Conservation (phyloP, 1,284 basidiomycete genomes). For the Leccinum ponderosum region DNA sequence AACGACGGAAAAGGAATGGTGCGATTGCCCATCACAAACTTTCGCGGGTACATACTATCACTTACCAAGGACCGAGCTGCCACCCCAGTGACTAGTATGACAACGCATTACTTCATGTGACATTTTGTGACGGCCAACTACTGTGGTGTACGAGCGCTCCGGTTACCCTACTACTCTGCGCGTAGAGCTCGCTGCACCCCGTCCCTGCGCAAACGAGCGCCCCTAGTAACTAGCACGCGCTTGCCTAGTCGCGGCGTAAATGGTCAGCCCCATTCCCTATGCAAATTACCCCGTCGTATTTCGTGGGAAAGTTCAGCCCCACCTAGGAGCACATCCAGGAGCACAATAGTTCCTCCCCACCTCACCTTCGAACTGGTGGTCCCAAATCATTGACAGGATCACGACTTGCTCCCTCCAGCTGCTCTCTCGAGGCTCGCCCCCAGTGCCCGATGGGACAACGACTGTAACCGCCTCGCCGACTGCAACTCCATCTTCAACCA, state of each 20-base stretch:
- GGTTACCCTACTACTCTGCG: too few species aligned
- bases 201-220: too few species aligned
- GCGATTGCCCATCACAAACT: neutral
- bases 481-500: slow-evolving; percentile 47
- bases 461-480: slow-evolving; percentile 55
- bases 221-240: too few species aligned
- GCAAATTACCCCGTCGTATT: too few species aligned
- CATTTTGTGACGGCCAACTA: too few species aligned
- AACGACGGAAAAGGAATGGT: neutral
- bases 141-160: too few species aligned
- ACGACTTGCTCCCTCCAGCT: slow-evolving; percentile 27
- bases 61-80: too few species aligned
- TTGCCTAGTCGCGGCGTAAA: too few species aligned
- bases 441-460: slow-evolving; percentile 54
- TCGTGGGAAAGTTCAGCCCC: slow-evolving; percentile 30
- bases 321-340: slow-evolving; percentile 64
- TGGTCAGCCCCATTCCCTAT: too few species aligned
- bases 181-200: too few species aligned
- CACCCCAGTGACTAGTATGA: too few species aligned
- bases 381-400: slow-evolving; percentile 30
- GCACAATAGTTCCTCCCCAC: slow-evolving; percentile 42
- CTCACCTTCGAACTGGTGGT: slow-evolving; percentile 41
- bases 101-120: too few species aligned
- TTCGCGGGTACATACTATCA: neutral
- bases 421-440: slow-evolving; percentile 31